Conservation (phyloP, 2,329 filamentous ascomycete genomes). For the Diaporthe sp. region DNA sequence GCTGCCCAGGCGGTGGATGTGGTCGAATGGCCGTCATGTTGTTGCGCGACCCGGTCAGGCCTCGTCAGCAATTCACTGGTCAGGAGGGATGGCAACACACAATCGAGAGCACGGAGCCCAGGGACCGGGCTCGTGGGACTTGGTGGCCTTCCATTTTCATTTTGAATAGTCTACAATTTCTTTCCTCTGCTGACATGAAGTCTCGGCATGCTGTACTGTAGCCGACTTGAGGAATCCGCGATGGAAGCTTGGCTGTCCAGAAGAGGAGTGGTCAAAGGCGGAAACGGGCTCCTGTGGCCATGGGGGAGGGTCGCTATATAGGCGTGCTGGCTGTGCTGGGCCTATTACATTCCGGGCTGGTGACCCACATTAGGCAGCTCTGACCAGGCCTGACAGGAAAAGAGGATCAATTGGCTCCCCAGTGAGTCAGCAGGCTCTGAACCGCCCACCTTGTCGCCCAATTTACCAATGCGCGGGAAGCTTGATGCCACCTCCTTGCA, state of each 20-base stretch:
- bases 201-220: not conserved
- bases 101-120: not conserved
- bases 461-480: not conserved
- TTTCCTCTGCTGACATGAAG: not conserved
- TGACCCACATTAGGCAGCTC: conserved; percentile 9
- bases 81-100: not conserved
- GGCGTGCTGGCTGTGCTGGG: not conserved
- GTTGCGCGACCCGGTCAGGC: not conserved
- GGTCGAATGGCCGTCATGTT: conserved; percentile 13
- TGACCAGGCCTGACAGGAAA: not conserved
- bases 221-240: conserved; percentile 9
- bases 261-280: not conserved
- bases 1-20: not conserved
- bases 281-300: not conserved
- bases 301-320: not conserved
- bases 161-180: not conserved
- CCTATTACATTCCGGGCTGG: not conserved
- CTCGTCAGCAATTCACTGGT: not conserved
- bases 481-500: not conserved
- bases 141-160: not conserved
- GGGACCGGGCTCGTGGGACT: not conserved
- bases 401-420: conserved; percentile 1
- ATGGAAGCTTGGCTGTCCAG: conserved; percentile 21
- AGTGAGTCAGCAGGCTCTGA: conserved; percentile 13
- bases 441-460: not conserved